Evolutionary conservation across 352 stramenopile genomes (phyloP).

Genomic region (Phytophthora foliorum): DNA sequence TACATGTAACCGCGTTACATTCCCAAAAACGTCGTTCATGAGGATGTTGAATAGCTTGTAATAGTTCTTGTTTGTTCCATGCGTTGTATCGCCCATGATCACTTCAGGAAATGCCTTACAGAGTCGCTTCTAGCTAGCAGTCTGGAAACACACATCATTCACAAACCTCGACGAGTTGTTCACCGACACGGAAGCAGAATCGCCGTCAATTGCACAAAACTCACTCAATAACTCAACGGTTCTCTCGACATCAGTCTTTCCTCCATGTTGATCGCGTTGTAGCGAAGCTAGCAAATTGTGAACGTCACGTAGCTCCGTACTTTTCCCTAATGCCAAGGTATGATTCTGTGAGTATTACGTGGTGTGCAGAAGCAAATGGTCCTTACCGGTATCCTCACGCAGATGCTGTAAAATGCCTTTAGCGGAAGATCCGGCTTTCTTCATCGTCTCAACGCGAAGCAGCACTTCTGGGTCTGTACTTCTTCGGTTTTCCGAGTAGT

Average conservation of each 20-base stretch:
- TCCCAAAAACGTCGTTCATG: constrained; percentile 8
- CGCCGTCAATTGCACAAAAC: constrained; percentile 3
- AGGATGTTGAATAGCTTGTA: constrained; percentile 31
- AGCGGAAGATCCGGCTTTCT: constrained; percentile 1
- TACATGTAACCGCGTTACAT: no score
- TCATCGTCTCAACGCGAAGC: not conserved
- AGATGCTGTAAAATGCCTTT: constrained; percentile 14
- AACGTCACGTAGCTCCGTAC: constrained; percentile 11
- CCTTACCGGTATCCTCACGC: constrained; percentile 3
- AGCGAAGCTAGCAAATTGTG: constrained; percentile 8
- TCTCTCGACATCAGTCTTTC: constrained; percentile 6
- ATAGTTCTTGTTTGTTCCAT: constrained; percentile 5
- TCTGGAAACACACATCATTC: constrained; percentile 16
- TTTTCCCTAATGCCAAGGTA: constrained; percentile 1
- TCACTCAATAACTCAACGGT: constrained; percentile 15
- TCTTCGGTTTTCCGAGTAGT: constrained; percentile 1
- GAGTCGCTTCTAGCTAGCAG: constrained; percentile 1
- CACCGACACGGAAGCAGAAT: not conserved
- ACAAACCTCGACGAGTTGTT: constrained; percentile 17
- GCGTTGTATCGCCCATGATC: constrained; percentile 10
- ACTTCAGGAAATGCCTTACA: constrained; percentile 28
- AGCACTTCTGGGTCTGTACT: constrained; percentile 6
- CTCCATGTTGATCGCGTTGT: not conserved
- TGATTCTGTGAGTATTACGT: no score
- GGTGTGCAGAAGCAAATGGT: not conserved